A percentile compares a stretch with the other conserved stretches of the same genome.
Conservation (phyloP, 1,284 basidiomycete genomes). For the Phenoliferia sp. region DNA sequence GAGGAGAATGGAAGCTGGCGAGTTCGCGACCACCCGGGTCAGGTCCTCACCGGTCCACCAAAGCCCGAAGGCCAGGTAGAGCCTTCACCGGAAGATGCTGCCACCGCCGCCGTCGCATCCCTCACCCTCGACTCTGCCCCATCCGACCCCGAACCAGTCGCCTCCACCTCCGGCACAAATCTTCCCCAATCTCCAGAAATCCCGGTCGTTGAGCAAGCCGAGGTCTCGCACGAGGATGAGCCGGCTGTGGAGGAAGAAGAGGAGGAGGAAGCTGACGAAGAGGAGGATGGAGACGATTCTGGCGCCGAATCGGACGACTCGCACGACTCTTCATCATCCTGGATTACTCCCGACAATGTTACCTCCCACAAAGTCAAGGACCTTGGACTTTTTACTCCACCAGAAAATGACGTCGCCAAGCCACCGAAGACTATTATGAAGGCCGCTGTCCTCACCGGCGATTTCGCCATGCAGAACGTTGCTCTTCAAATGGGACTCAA, state of each 20-base stretch:
- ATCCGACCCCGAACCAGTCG: neutral
- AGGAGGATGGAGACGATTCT: slow-evolving; percentile 55
- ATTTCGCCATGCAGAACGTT: slow-evolving; percentile 99
- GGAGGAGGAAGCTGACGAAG: slow-evolving; percentile 4
- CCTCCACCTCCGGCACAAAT: neutral
- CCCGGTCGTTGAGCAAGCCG: slow-evolving; percentile 10
- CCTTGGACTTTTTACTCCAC: slow-evolving; percentile 56
- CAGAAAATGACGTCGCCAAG: slow-evolving; percentile 20
- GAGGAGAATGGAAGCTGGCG: slow-evolving; percentile 50
- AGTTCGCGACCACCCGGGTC: slow-evolving; percentile 49
- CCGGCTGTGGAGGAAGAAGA: slow-evolving; percentile 14
- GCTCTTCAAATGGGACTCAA: slow-evolving; percentile 90
- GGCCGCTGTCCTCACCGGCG: slow-evolving; percentile 91
- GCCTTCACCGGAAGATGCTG: neutral
- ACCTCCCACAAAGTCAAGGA: slow-evolving; percentile 81
- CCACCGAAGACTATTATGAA: slow-evolving; percentile 50
- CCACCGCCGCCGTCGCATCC: neutral
- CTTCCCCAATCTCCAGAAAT: neutral
- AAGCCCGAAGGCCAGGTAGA: slow-evolving; percentile 26
- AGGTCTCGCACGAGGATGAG: slow-evolving; percentile 29
- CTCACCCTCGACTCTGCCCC: neutral
- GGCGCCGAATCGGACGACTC: slow-evolving; percentile 62
- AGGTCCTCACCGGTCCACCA: slow-evolving; percentile 30
- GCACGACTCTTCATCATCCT: slow-evolving; percentile 64
- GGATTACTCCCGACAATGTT: slow-evolving; percentile 94